A percentile compares a stretch with the other conserved stretches of the same genome.
These are phyloP conservation scores for Punica granatum DNA, from an alignment of 345 rosid genomes.

Conservation along the genomic window DNA sequence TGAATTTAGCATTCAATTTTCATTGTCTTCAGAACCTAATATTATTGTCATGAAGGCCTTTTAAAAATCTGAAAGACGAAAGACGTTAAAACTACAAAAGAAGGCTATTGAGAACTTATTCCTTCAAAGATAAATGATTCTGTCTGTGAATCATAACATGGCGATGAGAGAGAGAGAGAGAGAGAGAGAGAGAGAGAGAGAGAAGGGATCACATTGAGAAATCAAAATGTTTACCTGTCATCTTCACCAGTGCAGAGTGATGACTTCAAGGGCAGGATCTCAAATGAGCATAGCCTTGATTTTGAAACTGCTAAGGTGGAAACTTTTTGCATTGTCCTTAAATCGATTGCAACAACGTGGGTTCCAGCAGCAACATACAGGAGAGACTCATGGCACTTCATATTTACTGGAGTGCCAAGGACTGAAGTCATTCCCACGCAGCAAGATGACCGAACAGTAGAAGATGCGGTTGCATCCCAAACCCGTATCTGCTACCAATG, in stretches of 20 bases:
- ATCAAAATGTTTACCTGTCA: constrained; percentile 37
- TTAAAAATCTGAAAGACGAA: no score
- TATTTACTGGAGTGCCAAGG: constrained; percentile 35
- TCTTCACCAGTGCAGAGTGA: constrained; percentile 49
- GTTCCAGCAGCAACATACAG: constrained; percentile 63
- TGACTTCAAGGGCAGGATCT: constrained; percentile 37
- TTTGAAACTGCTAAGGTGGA: constrained; percentile 22
- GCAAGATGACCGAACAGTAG: constrained; percentile 50
- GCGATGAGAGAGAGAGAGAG: neutral
- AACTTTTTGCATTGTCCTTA: constrained; percentile 63
- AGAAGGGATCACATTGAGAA: neutral
- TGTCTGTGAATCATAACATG: no score
- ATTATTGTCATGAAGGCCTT: neutral
- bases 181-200: neutral
- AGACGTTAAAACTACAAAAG: neutral
- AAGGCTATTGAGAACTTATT: neutral
- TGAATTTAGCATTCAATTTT: neutral
- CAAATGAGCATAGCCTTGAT: constrained; percentile 37
- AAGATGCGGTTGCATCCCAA: constrained; percentile 52
- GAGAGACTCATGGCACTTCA: constrained; percentile 53
- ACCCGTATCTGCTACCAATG: constrained; percentile 40
- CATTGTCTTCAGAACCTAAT: neutral
- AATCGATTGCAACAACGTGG: constrained; percentile 42
- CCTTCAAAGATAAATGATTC: no score
- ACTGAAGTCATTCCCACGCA: constrained; percentile 60